Base-by-base conservation (phyloP, 345 rosid genomes). In the Gossypioides kirkii region DNA sequence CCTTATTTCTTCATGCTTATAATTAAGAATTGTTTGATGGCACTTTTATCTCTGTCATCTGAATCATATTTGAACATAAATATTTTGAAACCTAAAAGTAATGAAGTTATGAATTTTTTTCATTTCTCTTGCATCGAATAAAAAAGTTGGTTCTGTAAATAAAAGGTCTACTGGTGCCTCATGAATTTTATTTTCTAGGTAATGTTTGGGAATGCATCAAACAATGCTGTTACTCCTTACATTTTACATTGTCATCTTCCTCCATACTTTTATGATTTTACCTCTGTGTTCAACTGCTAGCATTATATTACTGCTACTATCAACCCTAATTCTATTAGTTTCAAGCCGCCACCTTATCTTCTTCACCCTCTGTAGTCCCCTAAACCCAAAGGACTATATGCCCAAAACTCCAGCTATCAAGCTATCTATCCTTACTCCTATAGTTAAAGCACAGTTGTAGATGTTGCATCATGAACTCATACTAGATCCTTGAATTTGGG, bases 381-480 rank as follows among this genome's bases (percentile, higher is more conserved):
- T 43, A 43, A 65, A 20, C 22, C 53, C 52, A 2, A 11, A 12
- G 68, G 26, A 63, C 68, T 10, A 41, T 38, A n/a, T 38, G 25
- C 14, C 23, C 8, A 12, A 4, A 32, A 22, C 50, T 20, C 28
- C 26, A 18, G 32, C 32, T 20, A 64, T 50, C 28, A 22, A 11
- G 50, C n/a, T 43, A 63, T 18, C 32, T 5, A 17, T 3, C 23
- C 23, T 2, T n/a, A 1, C 14, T 62, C 16, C 46, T 38, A n/a
- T 1, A n/a, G 68, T n/a, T 38, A n/a, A 38, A 38, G 13, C 6
- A 22, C 16, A 38, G 26, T n/a, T 62, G 67, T 61, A 16, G 42
- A 61, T 61, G 22, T 63, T 65, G 70, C 49, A 26, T 49, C 70
- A 12, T 13, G 70, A 65, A 13, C 18, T 65, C 38, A 22, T 65